A percentile compares a stretch with the other conserved stretches of the same genome.
These are phyloP conservation scores for Pestalotiopsis sp. DNA, from an alignment of 2,329 filamentous ascomycete genomes.

Conservation along the genomic window DNA sequence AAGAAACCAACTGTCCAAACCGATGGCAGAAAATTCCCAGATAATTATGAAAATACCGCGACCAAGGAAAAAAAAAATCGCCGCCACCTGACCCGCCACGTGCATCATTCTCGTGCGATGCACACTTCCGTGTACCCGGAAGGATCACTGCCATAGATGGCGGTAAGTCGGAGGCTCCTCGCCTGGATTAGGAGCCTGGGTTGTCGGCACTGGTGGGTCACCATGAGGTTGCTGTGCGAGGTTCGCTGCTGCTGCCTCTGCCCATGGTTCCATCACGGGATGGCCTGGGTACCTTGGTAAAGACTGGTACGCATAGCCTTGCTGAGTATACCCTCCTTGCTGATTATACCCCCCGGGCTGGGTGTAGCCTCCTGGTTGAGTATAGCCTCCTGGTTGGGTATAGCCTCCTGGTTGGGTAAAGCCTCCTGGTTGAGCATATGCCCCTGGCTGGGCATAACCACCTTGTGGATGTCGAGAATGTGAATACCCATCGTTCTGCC, in stretches of 20 bases:
- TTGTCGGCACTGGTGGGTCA: neutral
- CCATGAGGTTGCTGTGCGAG: constrained; percentile 3
- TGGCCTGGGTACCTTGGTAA: neutral
- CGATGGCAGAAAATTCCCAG: neutral
- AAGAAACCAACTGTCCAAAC: neutral
- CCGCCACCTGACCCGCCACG: neutral
- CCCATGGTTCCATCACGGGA: constrained; percentile 1
- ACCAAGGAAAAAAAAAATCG: neutral
- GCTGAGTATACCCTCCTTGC: neutral
- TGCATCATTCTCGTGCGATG: neutral
- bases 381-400: too few relatives aligned
- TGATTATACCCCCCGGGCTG: neutral
- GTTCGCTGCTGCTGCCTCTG: constrained; percentile 4
- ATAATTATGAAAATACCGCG: neutral
- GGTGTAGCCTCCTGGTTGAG: too few relatives aligned
- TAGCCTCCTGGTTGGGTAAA: too few relatives aligned
- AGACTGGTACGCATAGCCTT: neutral
- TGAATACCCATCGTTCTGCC: neutral
- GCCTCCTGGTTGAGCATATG: too few relatives aligned
- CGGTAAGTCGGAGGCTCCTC: neutral
- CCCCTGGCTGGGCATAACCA: too few relatives aligned
- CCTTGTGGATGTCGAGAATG: neutral
- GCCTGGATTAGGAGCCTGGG: neutral
- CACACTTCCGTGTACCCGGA: neutral
- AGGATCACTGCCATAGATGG: constrained; percentile 2